phyloP scores from a whole-genome alignment of 345 rosid genomes.

The Brassica cretica region DNA sequence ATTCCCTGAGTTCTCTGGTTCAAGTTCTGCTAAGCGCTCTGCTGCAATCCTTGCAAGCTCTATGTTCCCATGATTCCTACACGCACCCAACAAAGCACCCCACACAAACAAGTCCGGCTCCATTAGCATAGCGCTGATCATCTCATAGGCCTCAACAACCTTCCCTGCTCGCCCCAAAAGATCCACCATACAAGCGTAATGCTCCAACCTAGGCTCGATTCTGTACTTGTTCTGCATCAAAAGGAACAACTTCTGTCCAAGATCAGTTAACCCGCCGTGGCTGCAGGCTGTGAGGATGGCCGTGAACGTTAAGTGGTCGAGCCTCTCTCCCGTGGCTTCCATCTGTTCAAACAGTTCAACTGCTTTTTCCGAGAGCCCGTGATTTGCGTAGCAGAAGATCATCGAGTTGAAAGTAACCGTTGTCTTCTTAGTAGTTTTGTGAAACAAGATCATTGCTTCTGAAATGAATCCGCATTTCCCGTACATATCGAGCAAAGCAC shows the following conservation, averaged over 20 bases:
- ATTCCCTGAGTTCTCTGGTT: conserved; percentile 71
- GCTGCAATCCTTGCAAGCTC: conserved; percentile 74
- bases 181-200: conserved; percentile 82
- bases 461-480: conserved; percentile 70
- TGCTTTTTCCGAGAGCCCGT: conserved; percentile 70
- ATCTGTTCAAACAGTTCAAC: conserved; percentile 61
- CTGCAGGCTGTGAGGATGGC: conserved; percentile 86
- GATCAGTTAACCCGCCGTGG: conserved; percentile 66
- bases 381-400: conserved; percentile 83
- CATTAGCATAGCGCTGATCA: conserved; percentile 58
- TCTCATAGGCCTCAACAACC: conserved; percentile 57
- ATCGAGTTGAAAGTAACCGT: conserved; percentile 81
- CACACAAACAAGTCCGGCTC: conserved; percentile 81
- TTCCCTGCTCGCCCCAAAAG: conserved; percentile 80
- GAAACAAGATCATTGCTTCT: conserved; percentile 61
- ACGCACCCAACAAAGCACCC: conserved; percentile 92
- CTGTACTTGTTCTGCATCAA: conserved; percentile 66
- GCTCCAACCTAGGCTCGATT: conserved; percentile 70
- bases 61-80: conserved; percentile 68
- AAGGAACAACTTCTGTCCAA: conserved; percentile 59
- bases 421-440: conserved; percentile 51
- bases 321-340: conserved; percentile 57
- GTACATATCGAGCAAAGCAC: conserved; percentile 85
- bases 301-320: conserved; percentile 73
- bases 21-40: conserved; percentile 59